phyloP scores from a whole-genome alignment of 1,139 yeast species.

The Magnusiomyces suaveolens region DNA sequence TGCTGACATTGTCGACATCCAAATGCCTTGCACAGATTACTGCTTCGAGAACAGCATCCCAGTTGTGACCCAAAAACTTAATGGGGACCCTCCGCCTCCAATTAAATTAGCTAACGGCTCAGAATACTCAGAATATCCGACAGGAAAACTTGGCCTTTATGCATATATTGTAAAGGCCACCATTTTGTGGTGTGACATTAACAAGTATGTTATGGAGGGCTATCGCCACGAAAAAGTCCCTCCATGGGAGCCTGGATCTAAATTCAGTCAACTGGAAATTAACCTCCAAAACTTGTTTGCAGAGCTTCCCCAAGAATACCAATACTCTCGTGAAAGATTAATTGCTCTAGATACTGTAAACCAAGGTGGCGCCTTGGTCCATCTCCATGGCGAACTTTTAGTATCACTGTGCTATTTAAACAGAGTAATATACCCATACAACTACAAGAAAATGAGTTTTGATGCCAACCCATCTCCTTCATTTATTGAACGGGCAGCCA shows the following conservation, averaged over 20 bases:
- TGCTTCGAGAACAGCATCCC: constrained; percentile 26
- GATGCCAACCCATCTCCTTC: constrained; percentile 24
- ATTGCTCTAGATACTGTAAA: constrained; percentile 19
- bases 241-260: constrained; percentile 22
- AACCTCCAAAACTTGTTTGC: constrained; percentile 14
- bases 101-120: constrained; percentile 9
- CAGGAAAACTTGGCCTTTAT: constrained; percentile 17
- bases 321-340: constrained; percentile 20
- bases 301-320: constrained; percentile 20
- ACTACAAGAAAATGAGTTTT: constrained; percentile 12
- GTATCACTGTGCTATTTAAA: constrained; percentile 23
- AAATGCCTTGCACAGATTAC: constrained; percentile 30
- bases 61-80: constrained; percentile 24
- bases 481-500: constrained; percentile 26
- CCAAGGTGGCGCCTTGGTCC: constrained; percentile 23
- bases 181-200: constrained; percentile 30
- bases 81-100: constrained; percentile 14
- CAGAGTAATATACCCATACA: constrained; percentile 22
- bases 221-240: constrained; percentile 16
- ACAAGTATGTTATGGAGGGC: constrained; percentile 22
- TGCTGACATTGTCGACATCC: constrained; percentile 25
- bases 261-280: constrained; percentile 13
- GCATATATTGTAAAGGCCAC: constrained; percentile 28
- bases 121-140: constrained; percentile 8
- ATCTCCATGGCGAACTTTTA: constrained; percentile 22